These are phyloP conservation scores for Capsaspora owczarzaki DNA, from an alignment of 78 protist genomes.

Conservation along the genomic window DNA sequence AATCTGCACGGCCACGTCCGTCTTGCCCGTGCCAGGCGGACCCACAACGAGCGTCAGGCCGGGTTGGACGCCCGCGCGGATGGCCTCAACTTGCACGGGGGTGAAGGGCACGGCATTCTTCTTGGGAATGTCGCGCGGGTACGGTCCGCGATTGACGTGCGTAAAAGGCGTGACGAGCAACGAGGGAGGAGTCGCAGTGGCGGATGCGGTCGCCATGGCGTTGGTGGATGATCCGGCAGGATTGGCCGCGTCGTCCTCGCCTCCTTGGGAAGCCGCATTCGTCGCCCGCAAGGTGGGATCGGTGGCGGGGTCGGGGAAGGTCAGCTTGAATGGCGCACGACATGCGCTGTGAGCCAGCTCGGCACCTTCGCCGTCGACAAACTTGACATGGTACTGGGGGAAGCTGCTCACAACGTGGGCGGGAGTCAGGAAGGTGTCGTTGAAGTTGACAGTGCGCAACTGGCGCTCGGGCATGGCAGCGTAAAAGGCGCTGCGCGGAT, in stretches of 20 bases:
- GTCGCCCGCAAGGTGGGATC: too few species aligned
- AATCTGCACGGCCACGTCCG: constrained; percentile 94
- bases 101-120: constrained; percentile 61
- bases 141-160: constrained; percentile 37
- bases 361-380: background rate
- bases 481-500: constrained; percentile 28
- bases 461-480: constrained; percentile 1
- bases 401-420: constrained; percentile 42
- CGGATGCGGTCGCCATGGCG: too few species aligned
- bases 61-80: constrained; percentile 49
- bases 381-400: background rate
- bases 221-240: too few species aligned
- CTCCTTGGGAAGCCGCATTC: too few species aligned
- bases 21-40: constrained; percentile 99
- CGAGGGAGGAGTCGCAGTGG: too few species aligned
- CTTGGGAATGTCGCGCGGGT: constrained; percentile 37
- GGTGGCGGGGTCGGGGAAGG: too few species aligned
- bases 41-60: constrained; percentile 92
- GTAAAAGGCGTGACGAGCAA: too few species aligned
- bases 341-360: background rate
- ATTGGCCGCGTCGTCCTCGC: too few species aligned
- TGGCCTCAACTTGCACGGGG: constrained; percentile 63
- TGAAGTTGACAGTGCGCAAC: constrained; percentile 35
- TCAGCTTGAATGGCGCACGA: too few species aligned
- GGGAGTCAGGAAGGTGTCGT: constrained; percentile 70